Base-by-base conservation (phyloP, 306 rosid genomes). In the Oxytropis ochrocephala region DNA sequence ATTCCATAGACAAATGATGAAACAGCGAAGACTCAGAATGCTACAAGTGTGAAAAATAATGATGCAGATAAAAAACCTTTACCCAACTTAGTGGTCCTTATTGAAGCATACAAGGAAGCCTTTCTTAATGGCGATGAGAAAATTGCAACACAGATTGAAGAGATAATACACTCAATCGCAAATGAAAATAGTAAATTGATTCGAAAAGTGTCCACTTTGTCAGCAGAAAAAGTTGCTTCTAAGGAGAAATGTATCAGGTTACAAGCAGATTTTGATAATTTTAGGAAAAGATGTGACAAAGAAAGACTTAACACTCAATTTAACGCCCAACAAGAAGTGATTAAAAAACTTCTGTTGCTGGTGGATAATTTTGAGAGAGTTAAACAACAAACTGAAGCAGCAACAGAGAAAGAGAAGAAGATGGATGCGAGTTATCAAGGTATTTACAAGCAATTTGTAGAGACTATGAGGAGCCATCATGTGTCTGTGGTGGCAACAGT, bases 211-310 rank as follows among this genome's bases (percentile, higher is more conserved):
- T 84, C 89, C 11, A 65, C 74, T 71, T 53, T 87, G 36, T 82
- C 83, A 0, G 81, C 80, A 2, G 92, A 91, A 52, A 83, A 85
- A 67, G 79, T 82, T 14, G 78, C 86, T 73, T 88, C 88, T 66
- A 94, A 91, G 85, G 84, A 87, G 78, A 86, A 80, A 75, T 63
- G 52, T 61, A 64, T 88, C 39, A 90, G 97, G 6, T 61, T 91
- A 36, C 99, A 94, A 73, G 97, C 99, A 16, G 96, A 94, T 77
- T 91, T 94, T 87, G 97, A 94, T 58, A 94, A 94, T 76, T 94
- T 85, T 47, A 87, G 97, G 73, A 94, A 88, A 84, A 84, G 79
- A 79, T 11, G 72, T 10, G 97, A 91, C 60, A 94, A 91, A 79
- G 96, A 88, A 29, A 81, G 75, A 67, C 80, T 73, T 46, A 76